Evolutionary conservation across 768 basidiomycete species (phyloP).

Genomic region (Grammothele lineata): DNA sequence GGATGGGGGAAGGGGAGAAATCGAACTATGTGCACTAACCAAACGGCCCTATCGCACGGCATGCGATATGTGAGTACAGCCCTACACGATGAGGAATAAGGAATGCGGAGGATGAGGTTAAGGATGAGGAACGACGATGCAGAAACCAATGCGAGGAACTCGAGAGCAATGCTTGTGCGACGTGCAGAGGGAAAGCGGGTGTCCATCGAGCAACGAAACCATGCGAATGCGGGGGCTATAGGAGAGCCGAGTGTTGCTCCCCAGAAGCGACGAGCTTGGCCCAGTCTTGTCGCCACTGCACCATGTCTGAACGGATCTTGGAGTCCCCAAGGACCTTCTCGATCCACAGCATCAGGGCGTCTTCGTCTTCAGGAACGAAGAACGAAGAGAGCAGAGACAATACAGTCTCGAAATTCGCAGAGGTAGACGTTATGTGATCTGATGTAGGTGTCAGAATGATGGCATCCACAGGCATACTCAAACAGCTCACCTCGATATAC

Average conservation of each 20-base stretch:
- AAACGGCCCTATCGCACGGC: slow-evolving; percentile 1
- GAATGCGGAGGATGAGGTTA: slow-evolving; percentile 4
- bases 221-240: slow-evolving; percentile 32
- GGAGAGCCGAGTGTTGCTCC: slow-evolving; percentile 54
- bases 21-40: slow-evolving; percentile 3
- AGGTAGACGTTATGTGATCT: slow-evolving; percentile 80
- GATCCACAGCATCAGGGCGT: slow-evolving; percentile 80
- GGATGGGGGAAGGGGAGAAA: not conserved
- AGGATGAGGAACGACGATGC: too few relatives aligned
- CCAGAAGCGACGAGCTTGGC: slow-evolving; percentile 59
- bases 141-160: not conserved
- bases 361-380: slow-evolving; percentile 90
- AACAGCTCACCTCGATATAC: slow-evolving; percentile 67
- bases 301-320: slow-evolving; percentile 69
- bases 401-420: slow-evolving; percentile 87
- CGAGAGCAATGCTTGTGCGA: not conserved
- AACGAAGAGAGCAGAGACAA: slow-evolving; percentile 89
- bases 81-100: too few relatives aligned
- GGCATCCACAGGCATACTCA: not conserved
- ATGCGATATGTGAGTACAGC: too few relatives aligned
- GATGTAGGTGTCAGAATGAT: not conserved
- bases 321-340: slow-evolving; percentile 51
- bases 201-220: slow-evolving; percentile 7
- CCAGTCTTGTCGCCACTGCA: slow-evolving; percentile 81
- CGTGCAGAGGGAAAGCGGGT: not conserved